Evolutionary conservation across 345 rosid species (phyloP), one percentile per base, ranked within the genome.

Genomic region (Linum usitatissimum): DNA sequence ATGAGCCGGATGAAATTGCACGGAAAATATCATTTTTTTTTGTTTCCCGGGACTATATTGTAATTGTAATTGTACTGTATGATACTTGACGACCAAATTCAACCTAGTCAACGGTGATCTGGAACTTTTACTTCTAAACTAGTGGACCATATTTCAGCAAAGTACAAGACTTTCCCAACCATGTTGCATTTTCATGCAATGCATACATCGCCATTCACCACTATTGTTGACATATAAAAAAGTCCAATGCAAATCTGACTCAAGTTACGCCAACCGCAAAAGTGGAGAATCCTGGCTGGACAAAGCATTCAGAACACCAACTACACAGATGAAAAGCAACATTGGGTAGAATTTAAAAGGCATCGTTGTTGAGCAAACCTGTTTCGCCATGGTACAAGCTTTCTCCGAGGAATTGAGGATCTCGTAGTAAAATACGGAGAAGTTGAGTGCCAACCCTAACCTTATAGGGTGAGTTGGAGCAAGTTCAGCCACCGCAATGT

Each of bases 391-490:
- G 59, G 12, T 55, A 28, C 59, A 55, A 55, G 59, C 59, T 55
- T 55, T 55, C 59, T 55, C 59, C 8, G 59, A 55, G n/a, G 59
- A 55, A 12, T 55, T 55, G 30, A 55, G 59, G 30, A 55, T 55
- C 59, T 55, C 59, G 6, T 55, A 55, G 30, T 55, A 55, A 19
- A 55, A 55, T 5, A 55, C 59, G 14, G 59, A 55, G 30, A 55
- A 55, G 59, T 55, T 55, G 59, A 55, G 59, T 19, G 59, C 59
- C 28, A 55, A 19, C 23, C 59, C 59, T 28, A 55, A 19, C 28
- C 59, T 55, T 20, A 55, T 55, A 28, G 59, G 59, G 59, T 55
- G 59, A 19, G 59, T 55, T 55, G 59, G 59, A 18, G 59, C 59
- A 20, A 55, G 59, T 14, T 55, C 59, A 55, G 59, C 59, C 12